phyloP scores from a whole-genome alignment of 2,329 filamentous ascomycete genomes.

The Cladosporium sp. region DNA sequence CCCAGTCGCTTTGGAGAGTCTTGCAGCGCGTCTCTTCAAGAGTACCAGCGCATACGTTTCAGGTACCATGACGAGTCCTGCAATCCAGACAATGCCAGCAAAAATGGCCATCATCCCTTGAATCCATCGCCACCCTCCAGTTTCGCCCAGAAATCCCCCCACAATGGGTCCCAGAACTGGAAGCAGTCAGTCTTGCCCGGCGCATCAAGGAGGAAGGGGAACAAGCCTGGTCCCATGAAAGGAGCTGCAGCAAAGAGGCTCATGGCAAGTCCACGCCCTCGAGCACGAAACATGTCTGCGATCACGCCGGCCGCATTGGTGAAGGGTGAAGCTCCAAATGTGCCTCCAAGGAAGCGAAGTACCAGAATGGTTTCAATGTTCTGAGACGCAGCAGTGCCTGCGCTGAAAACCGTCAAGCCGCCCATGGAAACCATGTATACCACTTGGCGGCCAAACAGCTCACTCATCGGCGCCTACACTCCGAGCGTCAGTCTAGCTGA shows the following conservation, averaged over 20 bases:
- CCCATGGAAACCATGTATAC: slow-evolving; percentile 35
- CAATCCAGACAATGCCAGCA: slow-evolving; percentile 57
- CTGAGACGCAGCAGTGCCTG: slow-evolving; percentile 39
- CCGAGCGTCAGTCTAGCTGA: too few species aligned
- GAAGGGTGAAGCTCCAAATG: slow-evolving; percentile 39
- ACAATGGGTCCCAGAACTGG: slow-evolving; percentile 60
- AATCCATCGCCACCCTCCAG: slow-evolving; percentile 63
- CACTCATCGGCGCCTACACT: slow-evolving; percentile 58
- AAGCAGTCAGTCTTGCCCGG: too few species aligned
- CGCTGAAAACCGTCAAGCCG: slow-evolving; percentile 37
- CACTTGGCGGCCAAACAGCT: slow-evolving; percentile 52
- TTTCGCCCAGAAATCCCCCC: slow-evolving; percentile 61
- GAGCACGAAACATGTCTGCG: slow-evolving; percentile 42
- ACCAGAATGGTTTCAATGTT: slow-evolving; percentile 42
- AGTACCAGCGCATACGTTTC: slow-evolving; percentile 57
- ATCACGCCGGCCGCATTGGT: slow-evolving; percentile 45
- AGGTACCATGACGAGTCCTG: slow-evolving; percentile 49
- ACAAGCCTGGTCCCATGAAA: too few species aligned
- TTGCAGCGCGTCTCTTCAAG: slow-evolving; percentile 48
- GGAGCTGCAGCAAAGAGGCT: slow-evolving; percentile 63
- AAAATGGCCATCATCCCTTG: slow-evolving; percentile 60
- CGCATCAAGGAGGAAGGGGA: too few species aligned
- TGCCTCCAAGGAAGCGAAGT: slow-evolving; percentile 41
- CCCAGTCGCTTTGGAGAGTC: slow-evolving; percentile 48
- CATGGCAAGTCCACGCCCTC: slow-evolving; percentile 47